Percentiles rank a stretch among this genome's conserved stretches.
phyloP scores from a whole-genome alignment of 495 filamentous ascomycete genomes.

The Podospora pseudoanserina region DNA sequence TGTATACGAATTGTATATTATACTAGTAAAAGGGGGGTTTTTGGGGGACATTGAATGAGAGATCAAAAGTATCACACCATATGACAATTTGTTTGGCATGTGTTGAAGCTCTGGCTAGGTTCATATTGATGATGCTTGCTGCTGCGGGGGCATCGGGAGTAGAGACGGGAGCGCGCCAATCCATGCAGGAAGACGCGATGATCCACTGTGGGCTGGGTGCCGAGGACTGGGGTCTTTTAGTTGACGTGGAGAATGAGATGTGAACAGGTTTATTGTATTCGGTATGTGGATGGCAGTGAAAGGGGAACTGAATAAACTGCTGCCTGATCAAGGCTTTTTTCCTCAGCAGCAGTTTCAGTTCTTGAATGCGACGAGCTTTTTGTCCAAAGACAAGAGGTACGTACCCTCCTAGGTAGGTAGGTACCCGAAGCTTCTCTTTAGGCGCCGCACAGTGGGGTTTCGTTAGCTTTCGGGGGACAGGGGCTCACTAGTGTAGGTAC shows the following conservation, averaged over 20 bases:
- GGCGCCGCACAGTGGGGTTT: background rate
- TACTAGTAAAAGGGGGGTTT: background rate
- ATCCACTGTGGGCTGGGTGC: background rate
- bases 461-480: background rate
- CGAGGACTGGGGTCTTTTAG: background rate
- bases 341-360: too few species aligned
- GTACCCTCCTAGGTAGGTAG: too few species aligned
- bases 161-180: background rate
- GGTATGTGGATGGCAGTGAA: too few species aligned
- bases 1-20: constrained; percentile 2
- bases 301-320: too few species aligned
- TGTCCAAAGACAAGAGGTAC: too few species aligned
- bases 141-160: background rate
- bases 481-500: background rate
- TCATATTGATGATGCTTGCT: background rate
- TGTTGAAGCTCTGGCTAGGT: background rate
- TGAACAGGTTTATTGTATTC: too few species aligned
- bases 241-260: too few species aligned
- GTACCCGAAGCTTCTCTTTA: too few species aligned
- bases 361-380: too few species aligned
- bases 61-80: background rate
- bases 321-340: too few species aligned
- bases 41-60: background rate
- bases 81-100: background rate
- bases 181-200: background rate